Evolutionary conservation across 2,329 filamentous ascomycete species (phyloP), one percentile per base, ranked within the genome.

Genomic region (Emmonsia crescens): DNA sequence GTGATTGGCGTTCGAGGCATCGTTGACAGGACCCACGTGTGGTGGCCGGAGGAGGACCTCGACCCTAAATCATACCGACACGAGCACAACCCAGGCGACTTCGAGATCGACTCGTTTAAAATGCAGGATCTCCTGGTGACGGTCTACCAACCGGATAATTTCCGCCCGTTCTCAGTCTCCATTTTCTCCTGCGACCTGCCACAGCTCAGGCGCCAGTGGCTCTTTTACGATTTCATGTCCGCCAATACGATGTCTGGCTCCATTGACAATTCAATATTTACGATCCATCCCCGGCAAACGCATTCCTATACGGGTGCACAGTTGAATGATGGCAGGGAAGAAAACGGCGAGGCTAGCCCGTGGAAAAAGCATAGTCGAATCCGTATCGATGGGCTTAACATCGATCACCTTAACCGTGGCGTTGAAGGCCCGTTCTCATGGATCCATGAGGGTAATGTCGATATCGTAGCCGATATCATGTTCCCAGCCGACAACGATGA

Each of bases 291-390:
- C 4, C 85, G 91, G 21, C 94, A 97, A 75, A 87, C 89, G 5
- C 92, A 96, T 71, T 87, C 89, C 49, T 85, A 89, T 60, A 85
- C 87, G 0, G 85, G 89, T 9, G 82, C 82, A 5, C 82, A 86
- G 63, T 78, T 85, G 36, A 75, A 79, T 38, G 78, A 84, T 38
- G 79, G 80, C 0, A 72, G 77, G 1, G 83, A 86, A 63, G 80
- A 82, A 21, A 81, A 86, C 57, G 85, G 83, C 31, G 86, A 89
- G 60, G 77, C 83, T 2, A 85, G 84, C 62, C 86, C 86, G 0
- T 99, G 93, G 93, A 96, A 97, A 76, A 97, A 96, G 74, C 92
- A 96, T 67, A 96, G 88, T 70, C 85, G 94, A 29, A 85, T 97
- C 62, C 85, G 94, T 5, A 95, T 99, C 62, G 94, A 99, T 71